Conservation (phyloP, 169 alveolate species). For the Amoebophrya sp. region DNA sequence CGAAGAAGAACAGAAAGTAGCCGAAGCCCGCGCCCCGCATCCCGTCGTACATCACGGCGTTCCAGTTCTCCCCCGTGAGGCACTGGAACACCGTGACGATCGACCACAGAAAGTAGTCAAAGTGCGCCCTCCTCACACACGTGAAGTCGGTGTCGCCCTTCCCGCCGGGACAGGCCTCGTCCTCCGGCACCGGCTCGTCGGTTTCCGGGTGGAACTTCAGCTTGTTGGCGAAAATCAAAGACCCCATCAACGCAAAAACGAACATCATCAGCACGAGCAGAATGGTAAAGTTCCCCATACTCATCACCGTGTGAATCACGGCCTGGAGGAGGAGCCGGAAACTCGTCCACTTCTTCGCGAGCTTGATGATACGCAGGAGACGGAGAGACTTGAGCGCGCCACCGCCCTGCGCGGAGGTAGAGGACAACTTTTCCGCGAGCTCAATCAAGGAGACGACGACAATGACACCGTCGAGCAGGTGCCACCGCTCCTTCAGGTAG, state of each 20-base stretch:
- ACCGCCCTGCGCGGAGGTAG: conserved; percentile 1
- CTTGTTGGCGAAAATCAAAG: conserved; percentile 33
- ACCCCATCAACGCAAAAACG: conserved; percentile 36
- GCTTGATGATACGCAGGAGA: conserved; percentile 39
- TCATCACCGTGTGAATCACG: conserved; percentile 24
- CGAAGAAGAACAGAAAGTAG: conserved; percentile 20
- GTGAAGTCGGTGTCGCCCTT: background rate
- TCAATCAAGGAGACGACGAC: conserved; percentile 15
- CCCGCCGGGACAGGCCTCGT: background rate
- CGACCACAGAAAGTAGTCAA: conserved; percentile 44
- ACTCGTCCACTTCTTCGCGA: conserved; percentile 32
- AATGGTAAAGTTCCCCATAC: conserved; percentile 35
- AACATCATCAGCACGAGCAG: conserved; percentile 33
- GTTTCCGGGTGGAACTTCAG: conserved; percentile 23
- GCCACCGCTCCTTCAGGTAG: background rate
- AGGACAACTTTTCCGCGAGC: conserved; percentile 1
- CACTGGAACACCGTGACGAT: conserved; percentile 47
- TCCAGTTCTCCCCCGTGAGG: conserved; percentile 48
- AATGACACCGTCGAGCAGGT: conserved; percentile 7
- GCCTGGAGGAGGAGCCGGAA: conserved; percentile 20
- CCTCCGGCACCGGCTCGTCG: background rate
- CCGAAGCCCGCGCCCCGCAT: conserved; percentile 26
- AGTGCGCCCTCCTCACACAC: conserved; percentile 26
- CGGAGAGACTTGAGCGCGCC: conserved; percentile 38
- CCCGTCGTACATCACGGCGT: conserved; percentile 34